Percentiles rank a stretch among this genome's conserved stretches.
phyloP scores from a whole-genome alignment of 2,329 filamentous ascomycete genomes.

The Aureobasidium sp. region DNA sequence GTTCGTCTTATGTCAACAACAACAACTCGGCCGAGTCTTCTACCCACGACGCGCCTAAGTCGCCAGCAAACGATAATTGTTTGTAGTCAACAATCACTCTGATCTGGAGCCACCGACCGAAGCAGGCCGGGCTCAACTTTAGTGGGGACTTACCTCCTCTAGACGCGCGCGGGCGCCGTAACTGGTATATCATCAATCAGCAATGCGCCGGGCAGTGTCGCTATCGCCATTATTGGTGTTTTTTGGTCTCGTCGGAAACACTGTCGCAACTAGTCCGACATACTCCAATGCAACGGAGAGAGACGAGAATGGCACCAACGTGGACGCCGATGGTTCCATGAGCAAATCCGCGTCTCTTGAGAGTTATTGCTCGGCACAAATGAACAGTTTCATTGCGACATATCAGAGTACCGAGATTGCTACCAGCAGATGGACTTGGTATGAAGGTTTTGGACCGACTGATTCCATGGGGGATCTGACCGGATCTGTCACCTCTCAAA shows the following conservation, averaged over 20 bases:
- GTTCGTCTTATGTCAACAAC: not conserved
- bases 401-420: slow-evolving; percentile 20
- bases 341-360: not conserved
- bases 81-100: not conserved
- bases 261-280: slow-evolving; percentile 4
- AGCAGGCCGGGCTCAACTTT: not conserved
- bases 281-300: not conserved
- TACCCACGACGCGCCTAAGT: not conserved
- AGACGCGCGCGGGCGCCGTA: slow-evolving; percentile 11
- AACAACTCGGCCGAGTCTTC: not conserved
- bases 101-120: not conserved
- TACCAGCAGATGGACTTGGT: slow-evolving; percentile 23
- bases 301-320: not conserved
- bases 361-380: not conserved
- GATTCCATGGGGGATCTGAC: slow-evolving; percentile 21
- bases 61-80: not conserved
- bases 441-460: slow-evolving; percentile 25
- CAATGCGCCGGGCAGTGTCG: slow-evolving; percentile 4
- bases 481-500: slow-evolving; percentile 22
- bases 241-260: not conserved
- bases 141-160: slow-evolving; percentile 2
- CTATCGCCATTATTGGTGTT: slow-evolving; percentile 14
- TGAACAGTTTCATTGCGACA: slow-evolving; percentile 2
- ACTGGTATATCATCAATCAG: not conserved
- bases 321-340: not conserved